Evolutionary conservation across 176 grass and related monocot genomes (phyloP), one percentile per base, ranked within the genome.

Genomic region (Paspalum notatum): DNA sequence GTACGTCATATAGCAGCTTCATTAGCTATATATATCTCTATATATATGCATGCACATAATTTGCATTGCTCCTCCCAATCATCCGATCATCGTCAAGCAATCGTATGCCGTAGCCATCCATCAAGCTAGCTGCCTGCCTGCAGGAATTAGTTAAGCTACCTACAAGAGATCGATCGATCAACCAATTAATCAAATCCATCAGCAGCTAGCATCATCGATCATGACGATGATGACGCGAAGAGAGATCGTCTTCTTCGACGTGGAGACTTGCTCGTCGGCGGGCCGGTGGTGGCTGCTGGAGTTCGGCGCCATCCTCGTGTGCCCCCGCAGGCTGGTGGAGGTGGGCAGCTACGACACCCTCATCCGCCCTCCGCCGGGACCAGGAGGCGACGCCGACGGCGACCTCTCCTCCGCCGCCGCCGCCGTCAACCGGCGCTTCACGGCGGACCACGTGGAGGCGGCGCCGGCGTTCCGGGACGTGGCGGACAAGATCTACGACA

Each of bases 241-340:
- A 15, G 91, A 94, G 83, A 91, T 97, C 39, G 92, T 88, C 46
- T 98, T 98, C 80, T 95, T 98, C 48, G 92, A 95, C 80, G 75
- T 98, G 3, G 90, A 94, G 87, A 95, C 96, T 10, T 63, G 15
- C 65, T 2, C 58, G 58, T 0, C 54, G 5, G 2, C 27, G 2
- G 87, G 73, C 0, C 71, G 68, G 55, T 85, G 89, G 64, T 87
- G 55, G 26, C 39, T 98, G 51, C 68, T 98, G 5, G 95, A 98
- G 82, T 98, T 98, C 50, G 95, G 90, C 55, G 95, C 95, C n/a
- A 85, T 95, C 42, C 25, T 98, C 2, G 95, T 98, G 24, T 98
- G 92, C 68, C 90, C 95, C 2, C 26, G 64, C 8, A 94, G 75
- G 66, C 95, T 98, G 12, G 82, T 69, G 24, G 95, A 98, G 87